Evolutionary conservation across 139 green algal genomes (phyloP).

Genomic region (Closterium sp.): DNA sequence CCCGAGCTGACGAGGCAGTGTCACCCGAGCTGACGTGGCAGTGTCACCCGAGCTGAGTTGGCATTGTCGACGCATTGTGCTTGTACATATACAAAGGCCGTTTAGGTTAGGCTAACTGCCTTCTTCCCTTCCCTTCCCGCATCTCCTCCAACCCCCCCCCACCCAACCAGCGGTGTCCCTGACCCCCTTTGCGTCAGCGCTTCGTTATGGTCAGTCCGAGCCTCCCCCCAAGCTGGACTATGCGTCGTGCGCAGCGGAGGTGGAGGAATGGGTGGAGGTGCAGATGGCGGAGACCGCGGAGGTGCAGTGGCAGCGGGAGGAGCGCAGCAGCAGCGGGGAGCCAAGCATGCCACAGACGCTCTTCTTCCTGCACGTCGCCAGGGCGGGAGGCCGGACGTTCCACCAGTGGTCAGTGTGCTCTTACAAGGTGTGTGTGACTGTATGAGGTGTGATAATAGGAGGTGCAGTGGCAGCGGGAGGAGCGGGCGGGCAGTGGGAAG

Average conservation of each 20-base stretch:
- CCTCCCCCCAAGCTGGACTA: too few species aligned
- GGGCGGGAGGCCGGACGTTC: not conserved
- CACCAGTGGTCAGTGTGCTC: not conserved
- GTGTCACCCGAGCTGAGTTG: too few species aligned
- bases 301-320: not conserved
- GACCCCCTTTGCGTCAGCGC: too few species aligned
- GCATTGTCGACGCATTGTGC: too few species aligned
- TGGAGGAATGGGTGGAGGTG: not conserved
- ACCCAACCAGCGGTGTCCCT: too few species aligned
- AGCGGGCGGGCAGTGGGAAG: too few species aligned
- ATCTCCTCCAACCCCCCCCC: too few species aligned
- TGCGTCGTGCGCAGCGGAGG: not conserved
- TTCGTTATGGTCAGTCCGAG: too few species aligned
- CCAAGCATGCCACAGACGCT: not conserved
- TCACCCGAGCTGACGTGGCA: too few species aligned
- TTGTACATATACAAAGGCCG: too few species aligned
- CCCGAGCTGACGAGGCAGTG: too few species aligned
- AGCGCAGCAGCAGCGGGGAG: not conserved
- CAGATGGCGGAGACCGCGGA: not conserved
- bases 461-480: not conserved
- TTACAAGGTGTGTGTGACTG: not conserved
- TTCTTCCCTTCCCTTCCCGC: not conserved
- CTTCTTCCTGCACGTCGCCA: not conserved
- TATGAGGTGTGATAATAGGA: not conserved
- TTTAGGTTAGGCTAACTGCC: too few species aligned